These are phyloP conservation scores for Pseudozyma sp. DNA, from an alignment of 1,284 basidiomycete species.

Conservation along the genomic window DNA sequence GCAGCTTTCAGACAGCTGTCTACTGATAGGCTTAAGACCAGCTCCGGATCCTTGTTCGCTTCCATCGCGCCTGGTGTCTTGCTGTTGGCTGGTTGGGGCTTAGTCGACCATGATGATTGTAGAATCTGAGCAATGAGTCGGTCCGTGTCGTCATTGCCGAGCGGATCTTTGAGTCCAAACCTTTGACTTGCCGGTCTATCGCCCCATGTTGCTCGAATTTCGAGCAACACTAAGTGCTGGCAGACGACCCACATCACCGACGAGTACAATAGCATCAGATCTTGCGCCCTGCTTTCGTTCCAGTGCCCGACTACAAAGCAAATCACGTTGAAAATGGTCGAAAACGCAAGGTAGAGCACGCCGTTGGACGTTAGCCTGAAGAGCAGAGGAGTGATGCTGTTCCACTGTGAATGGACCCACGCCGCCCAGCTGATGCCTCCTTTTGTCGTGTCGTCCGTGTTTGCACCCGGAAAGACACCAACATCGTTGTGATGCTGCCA, in stretches of 20 bases:
- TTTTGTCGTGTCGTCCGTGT: constrained; percentile 5
- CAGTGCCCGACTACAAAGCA: constrained; percentile 45
- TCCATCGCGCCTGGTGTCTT: not conserved
- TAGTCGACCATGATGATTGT: constrained; percentile 20
- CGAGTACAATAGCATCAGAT: constrained; percentile 49
- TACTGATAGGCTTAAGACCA: constrained; percentile 21
- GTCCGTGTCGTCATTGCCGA: constrained; percentile 22
- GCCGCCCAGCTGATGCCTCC: constrained; percentile 5
- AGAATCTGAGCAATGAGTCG: constrained; percentile 23
- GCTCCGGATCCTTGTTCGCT: constrained; percentile 6
- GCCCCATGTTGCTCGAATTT: constrained; percentile 46
- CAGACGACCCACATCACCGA: constrained; percentile 58
- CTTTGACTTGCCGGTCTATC: not conserved
- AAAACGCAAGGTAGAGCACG: constrained; percentile 48
- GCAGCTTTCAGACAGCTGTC: constrained; percentile 17
- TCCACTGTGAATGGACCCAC: constrained; percentile 29
- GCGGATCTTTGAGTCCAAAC: not conserved
- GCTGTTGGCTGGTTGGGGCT: constrained; percentile 3
- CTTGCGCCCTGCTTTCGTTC: constrained; percentile 41
- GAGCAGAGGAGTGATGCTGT: constrained; percentile 48
- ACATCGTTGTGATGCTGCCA: constrained; percentile 37
- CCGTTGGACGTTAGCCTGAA: constrained; percentile 53
- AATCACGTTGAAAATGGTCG: constrained; percentile 53
- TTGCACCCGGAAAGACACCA: constrained; percentile 8
- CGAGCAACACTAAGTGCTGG: constrained; percentile 52